Conservation (phyloP, 352 stramenopile species). For the Globisporangium heterothallicum region DNA sequence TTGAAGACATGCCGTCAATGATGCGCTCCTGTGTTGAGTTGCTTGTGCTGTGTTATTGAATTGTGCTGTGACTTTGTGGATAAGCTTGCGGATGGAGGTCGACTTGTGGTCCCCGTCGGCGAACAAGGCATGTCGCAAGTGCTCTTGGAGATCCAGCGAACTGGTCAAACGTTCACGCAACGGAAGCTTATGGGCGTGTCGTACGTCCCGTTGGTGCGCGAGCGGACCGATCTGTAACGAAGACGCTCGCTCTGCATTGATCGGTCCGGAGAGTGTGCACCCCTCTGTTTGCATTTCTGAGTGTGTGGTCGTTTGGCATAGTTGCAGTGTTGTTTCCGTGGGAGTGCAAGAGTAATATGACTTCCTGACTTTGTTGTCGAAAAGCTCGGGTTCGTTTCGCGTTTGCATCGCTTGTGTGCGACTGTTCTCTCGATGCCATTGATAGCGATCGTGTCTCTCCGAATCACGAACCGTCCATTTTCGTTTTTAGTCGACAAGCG, state of each 20-base stretch:
- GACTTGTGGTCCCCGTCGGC: conserved; percentile 92
- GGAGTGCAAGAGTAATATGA: no score
- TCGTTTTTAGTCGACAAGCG: no score
- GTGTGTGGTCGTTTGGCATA: no score
- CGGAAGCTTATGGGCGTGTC: conserved; percentile 62
- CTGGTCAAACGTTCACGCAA: conserved; percentile 33
- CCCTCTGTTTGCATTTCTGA: no score
- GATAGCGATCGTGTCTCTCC: no score
- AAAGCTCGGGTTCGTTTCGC: no score
- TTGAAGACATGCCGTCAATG: no score
- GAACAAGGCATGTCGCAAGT: conserved; percentile 51
- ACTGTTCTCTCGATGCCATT: no score
- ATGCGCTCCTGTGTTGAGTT: not conserved
- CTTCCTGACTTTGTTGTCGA: no score
- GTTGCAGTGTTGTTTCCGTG: no score
- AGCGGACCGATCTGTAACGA: conserved; percentile 33
- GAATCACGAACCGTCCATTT: no score
- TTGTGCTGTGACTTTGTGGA: not conserved
- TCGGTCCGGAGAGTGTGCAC: not conserved
- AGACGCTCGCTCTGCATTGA: not conserved
- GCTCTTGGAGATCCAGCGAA: conserved; percentile 71
- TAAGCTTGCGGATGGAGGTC: conserved; percentile 70
- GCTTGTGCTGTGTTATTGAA: not conserved
- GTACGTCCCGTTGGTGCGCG: conserved; percentile 71
- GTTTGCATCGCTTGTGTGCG: no score